Conservation (phyloP, 1,139 yeast species). For the Candida frijolesensis region DNA sequence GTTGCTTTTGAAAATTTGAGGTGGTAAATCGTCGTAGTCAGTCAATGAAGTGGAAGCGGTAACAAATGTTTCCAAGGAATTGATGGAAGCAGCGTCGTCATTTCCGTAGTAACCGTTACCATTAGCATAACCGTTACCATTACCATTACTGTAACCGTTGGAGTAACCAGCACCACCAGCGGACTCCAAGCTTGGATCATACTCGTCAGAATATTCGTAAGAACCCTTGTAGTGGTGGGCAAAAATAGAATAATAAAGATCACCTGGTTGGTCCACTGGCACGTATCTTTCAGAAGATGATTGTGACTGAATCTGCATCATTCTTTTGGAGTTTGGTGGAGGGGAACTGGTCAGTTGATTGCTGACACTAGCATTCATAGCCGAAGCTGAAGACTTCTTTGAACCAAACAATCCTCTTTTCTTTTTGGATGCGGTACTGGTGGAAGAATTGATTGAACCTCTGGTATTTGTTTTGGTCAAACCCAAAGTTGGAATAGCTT, state of each 20-base stretch:
- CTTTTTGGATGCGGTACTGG: conserved; percentile 23
- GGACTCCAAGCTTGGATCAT: conserved; percentile 14
- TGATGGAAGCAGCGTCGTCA: conserved; percentile 25
- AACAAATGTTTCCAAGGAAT: conserved; percentile 37
- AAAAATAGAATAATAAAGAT: conserved; percentile 25
- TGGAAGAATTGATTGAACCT: conserved; percentile 30
- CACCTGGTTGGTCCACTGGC: conserved; percentile 28
- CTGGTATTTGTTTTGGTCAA: conserved; percentile 31
- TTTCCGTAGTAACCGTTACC: conserved; percentile 16
- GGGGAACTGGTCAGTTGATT: conserved; percentile 16
- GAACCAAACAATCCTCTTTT: conserved; percentile 24
- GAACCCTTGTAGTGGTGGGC: conserved; percentile 25
- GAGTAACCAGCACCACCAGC: conserved; percentile 8
- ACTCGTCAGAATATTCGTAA: conserved; percentile 28
- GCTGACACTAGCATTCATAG: conserved; percentile 14
- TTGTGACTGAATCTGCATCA: conserved; percentile 33
- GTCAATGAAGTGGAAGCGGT: conserved; percentile 40
- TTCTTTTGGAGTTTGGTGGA: conserved; percentile 27
- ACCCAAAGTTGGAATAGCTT: conserved; percentile 20
- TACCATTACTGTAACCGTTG: neutral
- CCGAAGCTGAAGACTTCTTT: conserved; percentile 14
- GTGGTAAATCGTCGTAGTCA: conserved; percentile 22
- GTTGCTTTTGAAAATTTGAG: conserved; percentile 11
- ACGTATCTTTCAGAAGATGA: conserved; percentile 32
- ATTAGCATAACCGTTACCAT: conserved; percentile 16